Conservation (phyloP, 2,329 filamentous ascomycete genomes). For the Pseudogymnoascus sp. region DNA sequence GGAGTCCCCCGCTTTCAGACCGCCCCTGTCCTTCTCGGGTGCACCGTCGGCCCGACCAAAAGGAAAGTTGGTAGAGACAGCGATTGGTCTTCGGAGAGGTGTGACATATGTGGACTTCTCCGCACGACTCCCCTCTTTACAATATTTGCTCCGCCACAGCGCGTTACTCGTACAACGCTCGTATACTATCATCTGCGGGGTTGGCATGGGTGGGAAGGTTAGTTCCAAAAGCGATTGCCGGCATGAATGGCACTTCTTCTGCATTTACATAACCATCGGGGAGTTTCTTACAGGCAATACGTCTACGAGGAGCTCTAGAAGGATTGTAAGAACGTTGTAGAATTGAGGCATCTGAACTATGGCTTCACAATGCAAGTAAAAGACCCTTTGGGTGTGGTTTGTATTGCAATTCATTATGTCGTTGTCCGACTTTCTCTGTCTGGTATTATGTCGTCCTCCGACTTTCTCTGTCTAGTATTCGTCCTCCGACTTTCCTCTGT, state of each 20-base stretch:
- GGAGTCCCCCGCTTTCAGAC: not conserved
- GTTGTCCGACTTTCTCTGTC: not conserved
- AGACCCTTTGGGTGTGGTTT: not conserved
- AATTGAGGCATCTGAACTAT: not conserved
- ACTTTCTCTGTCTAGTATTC: not conserved
- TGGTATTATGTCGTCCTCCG: not conserved
- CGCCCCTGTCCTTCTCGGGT: not conserved
- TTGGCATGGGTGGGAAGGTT: not conserved
- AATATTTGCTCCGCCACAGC: not conserved
- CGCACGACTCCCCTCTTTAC: not conserved
- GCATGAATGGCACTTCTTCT: not conserved
- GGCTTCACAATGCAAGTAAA: not conserved
- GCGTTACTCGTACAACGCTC: not conserved
- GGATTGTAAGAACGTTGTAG: not conserved
- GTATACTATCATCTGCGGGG: not conserved
- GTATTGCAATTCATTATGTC: not conserved
- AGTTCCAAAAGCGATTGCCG: not conserved
- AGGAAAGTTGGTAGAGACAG: not conserved
- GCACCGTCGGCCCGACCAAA: not conserved
- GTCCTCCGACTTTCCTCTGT: not conserved
- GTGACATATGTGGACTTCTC: not conserved
- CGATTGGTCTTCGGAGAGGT: not conserved
- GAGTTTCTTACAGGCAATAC: not conserved
- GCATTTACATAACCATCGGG: not conserved
- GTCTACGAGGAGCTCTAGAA: not conserved